Percentiles rank a stretch among this genome's conserved stretches.
These are phyloP conservation scores for Rhodotorula sp. DNA, from an alignment of 1,284 basidiomycete genomes.

Conservation along the genomic window DNA sequence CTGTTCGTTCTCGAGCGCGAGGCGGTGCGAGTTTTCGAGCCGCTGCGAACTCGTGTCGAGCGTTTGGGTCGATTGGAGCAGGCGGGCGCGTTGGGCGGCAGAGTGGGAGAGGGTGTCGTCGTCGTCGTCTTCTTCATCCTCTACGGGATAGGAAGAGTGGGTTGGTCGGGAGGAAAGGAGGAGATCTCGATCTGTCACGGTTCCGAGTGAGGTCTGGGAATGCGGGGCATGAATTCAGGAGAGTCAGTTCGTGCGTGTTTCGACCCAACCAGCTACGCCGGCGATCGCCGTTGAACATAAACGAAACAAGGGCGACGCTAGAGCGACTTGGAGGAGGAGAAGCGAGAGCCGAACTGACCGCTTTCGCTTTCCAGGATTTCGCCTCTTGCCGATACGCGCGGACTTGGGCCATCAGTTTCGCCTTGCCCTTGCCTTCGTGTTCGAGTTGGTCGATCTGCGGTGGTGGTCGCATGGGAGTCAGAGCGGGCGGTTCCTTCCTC, in stretches of 20 bases:
- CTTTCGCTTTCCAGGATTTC: constrained; percentile 11
- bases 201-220: constrained; percentile 5
- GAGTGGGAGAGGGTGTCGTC: constrained; percentile 14
- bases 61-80: constrained; percentile 26
- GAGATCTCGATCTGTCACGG: constrained; percentile 29
- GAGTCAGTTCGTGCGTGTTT: no score
- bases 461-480: not conserved
- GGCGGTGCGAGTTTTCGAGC: constrained; percentile 33
- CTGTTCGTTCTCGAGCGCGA: constrained; percentile 36
- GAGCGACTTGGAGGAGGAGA: not conserved
- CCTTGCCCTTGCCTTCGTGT: constrained; percentile 31
- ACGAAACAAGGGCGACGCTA: not conserved
- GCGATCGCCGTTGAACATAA: no score
- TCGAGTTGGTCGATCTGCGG: constrained; percentile 37
- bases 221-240: no score
- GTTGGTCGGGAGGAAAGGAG: constrained; percentile 23
- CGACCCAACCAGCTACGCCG: no score
- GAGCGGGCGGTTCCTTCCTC: no score
- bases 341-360: constrained; percentile 12
- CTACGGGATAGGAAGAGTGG: constrained; percentile 7
- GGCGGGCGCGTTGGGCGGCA: constrained; percentile 21
- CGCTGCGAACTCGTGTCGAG: constrained; percentile 23
- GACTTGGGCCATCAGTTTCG: constrained; percentile 29
- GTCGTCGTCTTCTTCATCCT: constrained; percentile 11
- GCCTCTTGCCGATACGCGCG: constrained; percentile 18